Conservation (phyloP, 2,329 filamentous ascomycete genomes). For the Ascochyta rabiei region DNA sequence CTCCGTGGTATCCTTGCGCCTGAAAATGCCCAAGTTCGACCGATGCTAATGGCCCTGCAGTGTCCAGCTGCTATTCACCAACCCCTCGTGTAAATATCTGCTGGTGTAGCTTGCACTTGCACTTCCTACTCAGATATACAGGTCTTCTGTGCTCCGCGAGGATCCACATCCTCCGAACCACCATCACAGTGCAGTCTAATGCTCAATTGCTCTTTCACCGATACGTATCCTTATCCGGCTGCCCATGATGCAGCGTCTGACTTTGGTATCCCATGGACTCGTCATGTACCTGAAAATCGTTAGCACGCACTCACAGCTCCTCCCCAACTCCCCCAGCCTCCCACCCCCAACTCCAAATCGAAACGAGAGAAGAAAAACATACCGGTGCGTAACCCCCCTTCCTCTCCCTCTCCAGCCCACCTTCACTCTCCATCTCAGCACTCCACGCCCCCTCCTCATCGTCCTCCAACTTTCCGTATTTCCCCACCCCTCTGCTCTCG, state of each 20-base stretch:
- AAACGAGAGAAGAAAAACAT: not conserved
- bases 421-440: constrained; percentile 2
- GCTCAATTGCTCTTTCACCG: not conserved
- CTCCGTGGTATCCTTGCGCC: too few species aligned
- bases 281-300: not conserved
- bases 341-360: too few species aligned
- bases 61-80: too few species aligned
- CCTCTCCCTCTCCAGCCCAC: too few species aligned
- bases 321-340: too few species aligned
- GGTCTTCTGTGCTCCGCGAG: too few species aligned
- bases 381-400: constrained; percentile 9
- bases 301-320: not conserved
- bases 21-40: too few species aligned
- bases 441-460: constrained; percentile 17
- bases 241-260: constrained; percentile 6
- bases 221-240: not conserved
- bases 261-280: constrained; percentile 16
- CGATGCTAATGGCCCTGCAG: too few species aligned
- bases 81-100: too few species aligned
- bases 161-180: too few species aligned
- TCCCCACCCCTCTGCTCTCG: not conserved
- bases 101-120: too few species aligned
- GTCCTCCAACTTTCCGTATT: constrained; percentile 11
- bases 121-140: too few species aligned
- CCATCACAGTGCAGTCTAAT: not conserved